These are phyloP conservation scores for Cubamyces lactineus DNA, from an alignment of 768 basidiomycete species.

Conservation along the genomic window DNA sequence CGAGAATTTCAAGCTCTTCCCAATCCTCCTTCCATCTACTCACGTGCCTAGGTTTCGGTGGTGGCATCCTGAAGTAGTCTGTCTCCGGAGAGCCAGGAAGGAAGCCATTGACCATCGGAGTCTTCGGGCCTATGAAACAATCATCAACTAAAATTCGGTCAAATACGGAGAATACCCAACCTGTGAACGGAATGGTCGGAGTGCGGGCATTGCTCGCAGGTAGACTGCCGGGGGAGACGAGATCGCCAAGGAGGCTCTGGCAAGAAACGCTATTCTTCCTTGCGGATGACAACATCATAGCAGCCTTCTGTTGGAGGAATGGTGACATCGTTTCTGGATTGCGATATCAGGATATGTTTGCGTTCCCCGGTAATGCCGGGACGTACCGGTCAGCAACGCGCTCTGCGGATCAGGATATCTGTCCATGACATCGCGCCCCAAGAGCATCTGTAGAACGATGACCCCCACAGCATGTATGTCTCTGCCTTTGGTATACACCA, in stretches of 20 bases:
- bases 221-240: background rate
- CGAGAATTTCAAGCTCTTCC: conserved; percentile 88
- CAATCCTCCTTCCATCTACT: conserved; percentile 94
- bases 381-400: conserved; percentile 61
- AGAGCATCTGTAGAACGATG: conserved; percentile 81
- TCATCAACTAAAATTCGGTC: background rate
- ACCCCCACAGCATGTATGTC: conserved; percentile 86
- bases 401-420: conserved; percentile 56
- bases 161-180: conserved; percentile 12
- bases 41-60: conserved; percentile 47
- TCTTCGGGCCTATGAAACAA: conserved; percentile 44
- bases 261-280: conserved; percentile 64
- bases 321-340: conserved; percentile 55
- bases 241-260: conserved; percentile 56
- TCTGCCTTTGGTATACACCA: conserved; percentile 75
- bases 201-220: conserved; percentile 20
- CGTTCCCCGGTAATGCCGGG: background rate
- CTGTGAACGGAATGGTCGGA: conserved; percentile 34
- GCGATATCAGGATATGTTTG: background rate
- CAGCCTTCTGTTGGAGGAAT: conserved; percentile 51
- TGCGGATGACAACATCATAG: conserved; percentile 60
- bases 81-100: conserved; percentile 62
- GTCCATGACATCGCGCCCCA: conserved; percentile 69
- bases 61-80: conserved; percentile 58
- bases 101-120: conserved; percentile 49